These are phyloP conservation scores for Penstemon newberryi DNA, from an alignment of 257 asterid genomes.

Conservation along the genomic window DNA sequence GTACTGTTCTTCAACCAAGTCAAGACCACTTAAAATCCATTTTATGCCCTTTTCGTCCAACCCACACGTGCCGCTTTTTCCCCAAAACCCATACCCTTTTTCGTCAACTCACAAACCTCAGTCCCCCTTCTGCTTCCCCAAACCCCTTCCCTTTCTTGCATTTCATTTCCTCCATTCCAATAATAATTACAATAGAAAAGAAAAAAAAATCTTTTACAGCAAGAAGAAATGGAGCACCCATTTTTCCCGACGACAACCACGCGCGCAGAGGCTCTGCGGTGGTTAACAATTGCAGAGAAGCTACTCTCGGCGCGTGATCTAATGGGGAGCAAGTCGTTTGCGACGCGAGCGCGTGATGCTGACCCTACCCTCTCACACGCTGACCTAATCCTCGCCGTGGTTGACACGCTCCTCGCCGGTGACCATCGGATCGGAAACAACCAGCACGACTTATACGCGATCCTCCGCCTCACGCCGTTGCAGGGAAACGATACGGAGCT, in stretches of 20 bases:
- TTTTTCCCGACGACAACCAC: conserved; percentile 68
- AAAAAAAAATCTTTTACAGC: neutral
- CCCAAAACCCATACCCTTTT: conserved; percentile 21
- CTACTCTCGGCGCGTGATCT: conserved; percentile 79
- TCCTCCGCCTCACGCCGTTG: conserved; percentile 66
- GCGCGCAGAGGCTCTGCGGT: conserved; percentile 79
- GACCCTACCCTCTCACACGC: conserved; percentile 79
- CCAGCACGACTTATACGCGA: conserved; percentile 68
- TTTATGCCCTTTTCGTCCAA: conserved; percentile 11
- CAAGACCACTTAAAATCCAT: neutral
- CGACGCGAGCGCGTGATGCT: conserved; percentile 85
- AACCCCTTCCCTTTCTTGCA: neutral
- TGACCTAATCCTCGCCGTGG: conserved; percentile 82
- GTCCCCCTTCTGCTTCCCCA: neutral
- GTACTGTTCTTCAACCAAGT: neutral
- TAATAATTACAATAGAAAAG: neutral
- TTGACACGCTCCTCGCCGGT: conserved; percentile 78
- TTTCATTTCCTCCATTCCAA: neutral
- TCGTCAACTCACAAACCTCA: conserved; percentile 10
- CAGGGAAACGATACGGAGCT: conserved; percentile 66
- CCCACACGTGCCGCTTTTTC: conserved; percentile 4
- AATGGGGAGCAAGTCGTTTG: conserved; percentile 80
- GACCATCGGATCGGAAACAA: conserved; percentile 76
- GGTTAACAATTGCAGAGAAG: conserved; percentile 88
- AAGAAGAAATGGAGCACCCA: conserved; percentile 71